Conservation (phyloP, 495 filamentous ascomycete species). For the Aspergillus affinis region DNA sequence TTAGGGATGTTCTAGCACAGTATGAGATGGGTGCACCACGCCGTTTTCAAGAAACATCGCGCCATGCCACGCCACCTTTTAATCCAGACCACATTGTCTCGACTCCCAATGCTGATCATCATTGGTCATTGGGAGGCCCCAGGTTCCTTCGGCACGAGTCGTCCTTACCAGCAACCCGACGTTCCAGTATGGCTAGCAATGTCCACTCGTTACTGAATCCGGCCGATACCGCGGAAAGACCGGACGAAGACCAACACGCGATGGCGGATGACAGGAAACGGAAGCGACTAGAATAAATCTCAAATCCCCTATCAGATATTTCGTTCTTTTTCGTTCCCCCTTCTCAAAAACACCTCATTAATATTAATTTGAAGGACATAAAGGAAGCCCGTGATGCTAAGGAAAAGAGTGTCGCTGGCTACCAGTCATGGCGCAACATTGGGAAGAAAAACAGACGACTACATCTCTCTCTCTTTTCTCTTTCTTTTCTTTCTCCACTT, state of each 20-base stretch:
- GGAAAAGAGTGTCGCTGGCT: background rate
- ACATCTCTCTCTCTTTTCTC: background rate
- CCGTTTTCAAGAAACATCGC: conserved; percentile 55
- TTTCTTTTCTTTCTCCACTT: background rate
- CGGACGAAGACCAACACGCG: conserved; percentile 65
- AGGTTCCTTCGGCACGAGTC: conserved; percentile 43
- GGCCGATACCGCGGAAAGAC: conserved; percentile 70
- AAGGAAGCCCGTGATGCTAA: background rate
- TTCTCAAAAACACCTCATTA: background rate
- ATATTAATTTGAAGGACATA: background rate
- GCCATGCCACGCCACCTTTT: conserved; percentile 70
- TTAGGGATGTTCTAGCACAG: conserved; percentile 76
- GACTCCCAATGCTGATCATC: conserved; percentile 51
- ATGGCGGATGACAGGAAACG: conserved; percentile 71
- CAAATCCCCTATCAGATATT: background rate
- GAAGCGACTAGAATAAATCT: conserved; percentile 63
- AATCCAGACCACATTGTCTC: conserved; percentile 50
- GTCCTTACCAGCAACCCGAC: conserved; percentile 63
- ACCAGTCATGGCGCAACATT: background rate
- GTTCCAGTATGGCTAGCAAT: conserved; percentile 74
- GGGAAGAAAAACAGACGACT: background rate
- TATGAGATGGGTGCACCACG: conserved; percentile 73
- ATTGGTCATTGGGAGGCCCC: conserved; percentile 56
- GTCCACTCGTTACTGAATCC: conserved; percentile 82
- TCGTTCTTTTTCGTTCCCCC: background rate